A percentile compares a stretch with the other conserved stretches of the same genome.
Conservation (phyloP, 257 asterid species). For the Solanum phureja region DNA sequence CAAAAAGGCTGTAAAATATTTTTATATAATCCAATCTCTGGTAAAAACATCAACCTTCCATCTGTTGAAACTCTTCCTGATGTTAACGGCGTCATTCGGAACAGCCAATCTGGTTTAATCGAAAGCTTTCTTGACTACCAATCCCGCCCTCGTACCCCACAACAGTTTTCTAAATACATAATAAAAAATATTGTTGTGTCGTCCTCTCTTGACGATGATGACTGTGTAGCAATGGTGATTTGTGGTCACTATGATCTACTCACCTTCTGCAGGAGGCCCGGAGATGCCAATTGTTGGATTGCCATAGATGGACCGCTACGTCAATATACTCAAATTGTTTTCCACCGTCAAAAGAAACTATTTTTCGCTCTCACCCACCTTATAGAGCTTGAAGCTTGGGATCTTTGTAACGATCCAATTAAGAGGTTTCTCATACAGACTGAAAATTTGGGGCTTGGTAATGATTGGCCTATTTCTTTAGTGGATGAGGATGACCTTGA, state of each 20-base stretch:
- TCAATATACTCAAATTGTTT: neutral
- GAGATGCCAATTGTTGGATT: neutral
- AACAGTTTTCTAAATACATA: neutral
- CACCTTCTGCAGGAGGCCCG: neutral
- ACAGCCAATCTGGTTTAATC: neutral
- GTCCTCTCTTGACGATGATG: neutral
- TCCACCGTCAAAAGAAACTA: neutral
- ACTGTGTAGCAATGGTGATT: neutral
- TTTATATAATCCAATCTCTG: neutral
- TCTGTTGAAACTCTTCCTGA: neutral
- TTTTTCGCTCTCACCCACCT: neutral
- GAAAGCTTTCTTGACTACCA: too few species aligned
- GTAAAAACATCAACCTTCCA: neutral
- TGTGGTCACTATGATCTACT: neutral
- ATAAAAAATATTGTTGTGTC: neutral
- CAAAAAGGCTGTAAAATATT: too few species aligned
- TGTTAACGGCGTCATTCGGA: neutral
- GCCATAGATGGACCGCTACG: neutral
- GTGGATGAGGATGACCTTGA: too few species aligned
- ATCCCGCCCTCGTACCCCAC: neutral
- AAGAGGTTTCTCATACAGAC: too few species aligned
- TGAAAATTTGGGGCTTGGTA: too few species aligned
- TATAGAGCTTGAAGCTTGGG: neutral
- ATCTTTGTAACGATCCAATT: neutral
- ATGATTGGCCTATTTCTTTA: too few species aligned